phyloP scores from a whole-genome alignment of 768 basidiomycete species.

The Tylopilus sp. region DNA sequence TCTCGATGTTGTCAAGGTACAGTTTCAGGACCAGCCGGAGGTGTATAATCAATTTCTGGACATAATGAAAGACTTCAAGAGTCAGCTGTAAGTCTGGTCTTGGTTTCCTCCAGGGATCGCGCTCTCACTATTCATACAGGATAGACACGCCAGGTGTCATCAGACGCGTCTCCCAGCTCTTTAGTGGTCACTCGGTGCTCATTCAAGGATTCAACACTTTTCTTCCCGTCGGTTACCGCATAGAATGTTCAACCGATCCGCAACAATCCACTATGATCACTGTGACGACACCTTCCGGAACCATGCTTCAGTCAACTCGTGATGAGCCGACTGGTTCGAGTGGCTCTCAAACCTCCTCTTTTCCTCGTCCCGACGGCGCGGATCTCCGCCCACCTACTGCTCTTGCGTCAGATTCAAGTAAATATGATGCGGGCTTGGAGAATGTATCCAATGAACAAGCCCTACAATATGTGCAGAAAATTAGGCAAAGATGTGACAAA shows the following conservation, averaged over 20 bases:
- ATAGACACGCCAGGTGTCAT: slow-evolving; percentile 99
- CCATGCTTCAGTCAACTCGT: slow-evolving; percentile 51
- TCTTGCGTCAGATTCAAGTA: slow-evolving; percentile 18
- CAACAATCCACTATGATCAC: slow-evolving; percentile 66
- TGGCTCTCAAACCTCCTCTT: slow-evolving; percentile 38
- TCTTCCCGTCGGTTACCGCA: slow-evolving; percentile 89
- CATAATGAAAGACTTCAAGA: slow-evolving; percentile 77
- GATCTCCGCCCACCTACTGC: slow-evolving; percentile 3
- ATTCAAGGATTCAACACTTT: slow-evolving; percentile 99
- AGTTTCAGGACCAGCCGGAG: slow-evolving; percentile 55
- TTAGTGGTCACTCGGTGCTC: slow-evolving; percentile 83
- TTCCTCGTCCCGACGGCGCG: slow-evolving; percentile 18
- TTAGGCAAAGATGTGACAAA: slow-evolving; percentile 90
- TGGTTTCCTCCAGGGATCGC: background rate
- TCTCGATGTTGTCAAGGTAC: slow-evolving; percentile 61
- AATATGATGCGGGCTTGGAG: slow-evolving; percentile 34
- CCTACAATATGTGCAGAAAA: slow-evolving; percentile 94
- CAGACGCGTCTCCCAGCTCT: slow-evolving; percentile 88
- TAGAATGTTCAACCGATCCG: slow-evolving; percentile 72
- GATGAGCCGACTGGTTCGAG: slow-evolving; percentile 40
- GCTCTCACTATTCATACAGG: slow-evolving; percentile 38
- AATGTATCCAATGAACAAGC: slow-evolving; percentile 66
- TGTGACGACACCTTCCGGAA: slow-evolving; percentile 73
- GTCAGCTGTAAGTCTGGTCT: slow-evolving; percentile 44
- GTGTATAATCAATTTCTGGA: slow-evolving; percentile 64